Base-by-base conservation (phyloP, 176 grass and related monocot species). In the Carex parvula region DNA sequence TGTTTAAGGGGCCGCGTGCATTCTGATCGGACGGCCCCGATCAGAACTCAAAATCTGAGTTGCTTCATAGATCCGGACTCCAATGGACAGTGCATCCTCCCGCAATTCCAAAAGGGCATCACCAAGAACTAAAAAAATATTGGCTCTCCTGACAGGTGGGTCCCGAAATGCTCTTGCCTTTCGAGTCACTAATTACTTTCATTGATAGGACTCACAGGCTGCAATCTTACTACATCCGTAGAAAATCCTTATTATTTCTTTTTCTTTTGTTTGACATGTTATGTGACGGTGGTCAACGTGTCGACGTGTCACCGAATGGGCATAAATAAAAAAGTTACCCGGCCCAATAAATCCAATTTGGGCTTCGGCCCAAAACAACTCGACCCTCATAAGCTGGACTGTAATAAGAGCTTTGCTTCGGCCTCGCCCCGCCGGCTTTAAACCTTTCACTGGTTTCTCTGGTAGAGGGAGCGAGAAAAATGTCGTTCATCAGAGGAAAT, bases 401-500 rank as follows among this genome's bases (percentile, higher is more conserved):
- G 44, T 46, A 46, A 46, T 63, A 22, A 61, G n/a, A 61, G 59
- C 59, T 61, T 61, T n/a, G 59, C 21, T 61, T 61, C 7, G 17
- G n/a, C n/a, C 63, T 44, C 41, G 12, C n/a, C 55, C 56, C 69
- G 69, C 7, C 69, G 69, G 8, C 69, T 72, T 24, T 0, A 46
- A 46, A n/a, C 70, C 8, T 50, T 12, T 74, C 70, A 74, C 70
- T 52, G n/a, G 6, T 74, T 50, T 75, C 20, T 75, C 70, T 75
- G 70, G 42, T 21, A 24, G 6, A 63, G 5, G 24, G 58, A 52
- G 35, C 57, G 61, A 32, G 67, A 71, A 42, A 88, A 81, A 97
- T 97, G 94, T 94, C 92, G 87, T 94, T 90, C 87, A 94, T 97
- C 90, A 79, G 94, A 9, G 92, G 92, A 0, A 83, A 89, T 70